Conservation (phyloP, 768 basidiomycete species). For the Boletus huronensis region DNA sequence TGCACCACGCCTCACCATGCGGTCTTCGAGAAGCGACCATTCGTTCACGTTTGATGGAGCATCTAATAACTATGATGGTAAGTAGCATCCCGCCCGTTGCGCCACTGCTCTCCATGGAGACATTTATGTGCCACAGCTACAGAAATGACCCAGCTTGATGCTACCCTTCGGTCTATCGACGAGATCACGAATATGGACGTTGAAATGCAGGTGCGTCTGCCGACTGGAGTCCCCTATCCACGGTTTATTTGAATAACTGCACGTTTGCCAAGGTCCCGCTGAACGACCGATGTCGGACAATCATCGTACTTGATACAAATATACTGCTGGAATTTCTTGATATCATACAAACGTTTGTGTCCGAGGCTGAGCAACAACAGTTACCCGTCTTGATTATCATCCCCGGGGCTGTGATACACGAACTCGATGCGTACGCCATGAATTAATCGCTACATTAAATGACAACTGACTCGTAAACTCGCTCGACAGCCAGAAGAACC, state of each 20-base stretch:
- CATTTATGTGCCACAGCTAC: slow-evolving; percentile 2
- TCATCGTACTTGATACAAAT: slow-evolving; percentile 76
- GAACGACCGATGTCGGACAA: slow-evolving; percentile 40
- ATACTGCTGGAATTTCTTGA: slow-evolving; percentile 68
- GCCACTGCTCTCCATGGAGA: neutral
- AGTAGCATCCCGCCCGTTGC: neutral
- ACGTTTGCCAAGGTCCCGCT: slow-evolving; percentile 36
- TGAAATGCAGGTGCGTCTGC: slow-evolving; percentile 63
- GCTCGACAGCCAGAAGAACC: slow-evolving; percentile 38
- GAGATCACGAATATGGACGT: slow-evolving; percentile 62
- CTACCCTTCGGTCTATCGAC: slow-evolving; percentile 51
- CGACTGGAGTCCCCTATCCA: neutral
- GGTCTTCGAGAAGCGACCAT: neutral
- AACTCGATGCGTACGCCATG: slow-evolving; percentile 64
- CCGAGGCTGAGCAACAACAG: slow-evolving; percentile 48
- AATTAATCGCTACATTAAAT: neutral
- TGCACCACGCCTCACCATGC: slow-evolving; percentile 2
- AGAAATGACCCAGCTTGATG: slow-evolving; percentile 20
- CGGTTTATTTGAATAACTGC: neutral
- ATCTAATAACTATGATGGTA: slow-evolving; percentile 5
- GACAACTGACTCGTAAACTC: neutral
- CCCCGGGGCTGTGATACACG: slow-evolving; percentile 71
- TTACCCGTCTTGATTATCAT: slow-evolving; percentile 63
- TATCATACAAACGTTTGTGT: slow-evolving; percentile 59
- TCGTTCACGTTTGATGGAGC: neutral